These are phyloP conservation scores for Chlamydomonas applanata DNA, from an alignment of 139 green algal genomes.

Conservation along the genomic window DNA sequence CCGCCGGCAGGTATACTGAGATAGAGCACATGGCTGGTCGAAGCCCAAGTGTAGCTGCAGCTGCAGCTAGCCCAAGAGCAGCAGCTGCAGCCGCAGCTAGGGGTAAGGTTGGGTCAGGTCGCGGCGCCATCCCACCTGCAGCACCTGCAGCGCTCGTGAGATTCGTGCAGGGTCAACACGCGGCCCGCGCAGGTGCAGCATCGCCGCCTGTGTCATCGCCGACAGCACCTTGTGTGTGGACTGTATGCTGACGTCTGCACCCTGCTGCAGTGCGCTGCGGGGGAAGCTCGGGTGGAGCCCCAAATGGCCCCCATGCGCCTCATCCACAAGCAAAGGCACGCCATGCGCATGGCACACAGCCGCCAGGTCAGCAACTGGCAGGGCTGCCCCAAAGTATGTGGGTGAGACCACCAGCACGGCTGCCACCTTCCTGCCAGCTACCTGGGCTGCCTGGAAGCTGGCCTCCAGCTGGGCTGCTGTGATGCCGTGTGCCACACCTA, in stretches of 20 bases:
- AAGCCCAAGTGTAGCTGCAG: no score
- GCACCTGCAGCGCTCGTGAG: constrained; percentile 39
- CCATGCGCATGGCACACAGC: constrained; percentile 56
- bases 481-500: constrained; percentile 62
- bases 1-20: no score
- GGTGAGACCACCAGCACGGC: constrained; percentile 83
- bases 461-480: constrained; percentile 42
- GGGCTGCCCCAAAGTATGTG: constrained; percentile 82
- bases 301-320: constrained; percentile 89
- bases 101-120: no score
- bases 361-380: constrained; percentile 49
- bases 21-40: no score
- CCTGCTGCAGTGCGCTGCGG: constrained; percentile 50
- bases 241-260: constrained; percentile 80
- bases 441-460: constrained; percentile 35
- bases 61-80: no score
- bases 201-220: constrained; percentile 86
- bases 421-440: constrained; percentile 19
- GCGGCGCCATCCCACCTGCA: constrained; percentile 55
- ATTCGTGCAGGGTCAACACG: constrained; percentile 22
- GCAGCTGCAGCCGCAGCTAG: no score
- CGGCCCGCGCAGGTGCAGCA: constrained; percentile 75
- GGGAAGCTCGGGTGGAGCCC: constrained; percentile 44
- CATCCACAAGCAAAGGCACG: constrained; percentile 85
- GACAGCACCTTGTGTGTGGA: constrained; percentile 93